Evolutionary conservation across 179 eudicot species (phyloP).

Genomic region (Spergularia azorica): DNA sequence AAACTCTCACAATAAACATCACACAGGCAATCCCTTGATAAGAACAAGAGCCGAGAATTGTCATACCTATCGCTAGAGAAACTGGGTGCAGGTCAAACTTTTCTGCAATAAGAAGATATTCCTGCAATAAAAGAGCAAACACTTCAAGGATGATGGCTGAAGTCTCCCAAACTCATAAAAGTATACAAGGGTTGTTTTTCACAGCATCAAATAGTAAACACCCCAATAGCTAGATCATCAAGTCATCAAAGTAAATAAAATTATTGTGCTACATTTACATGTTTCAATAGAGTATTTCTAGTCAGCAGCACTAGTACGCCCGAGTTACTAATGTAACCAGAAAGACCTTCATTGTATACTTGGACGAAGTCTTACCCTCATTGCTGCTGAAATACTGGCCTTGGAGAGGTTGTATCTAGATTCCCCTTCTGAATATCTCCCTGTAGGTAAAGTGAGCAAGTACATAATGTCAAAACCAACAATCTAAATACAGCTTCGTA

Average conservation of each 20-base stretch:
- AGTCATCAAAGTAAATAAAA: not conserved
- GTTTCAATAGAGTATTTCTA: not conserved
- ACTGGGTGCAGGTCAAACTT: constrained; percentile 74
- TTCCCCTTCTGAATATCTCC: constrained; percentile 90
- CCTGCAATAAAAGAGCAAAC: constrained; percentile 48
- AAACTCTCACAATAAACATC: not conserved
- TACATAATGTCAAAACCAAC: not conserved
- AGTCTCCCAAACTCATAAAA: constrained; percentile 2
- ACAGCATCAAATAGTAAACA: not conserved
- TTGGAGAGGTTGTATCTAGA: constrained; percentile 80
- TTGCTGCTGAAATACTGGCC: constrained; percentile 43
- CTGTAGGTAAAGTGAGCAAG: constrained; percentile 39
- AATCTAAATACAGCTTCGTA: not conserved
- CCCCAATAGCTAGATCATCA: not conserved
- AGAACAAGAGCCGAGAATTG: not conserved
- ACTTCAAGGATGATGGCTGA: not conserved
- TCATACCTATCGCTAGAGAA: constrained; percentile 81
- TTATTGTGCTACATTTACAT: not conserved
- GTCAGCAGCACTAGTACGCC: not conserved
- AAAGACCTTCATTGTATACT: not conserved
- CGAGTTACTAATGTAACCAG: not conserved
- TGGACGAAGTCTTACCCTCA: constrained; percentile 42
- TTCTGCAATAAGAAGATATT: constrained; percentile 63
- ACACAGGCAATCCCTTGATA: not conserved
- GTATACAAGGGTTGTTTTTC: not conserved